Evolutionary conservation across 495 filamentous ascomycete genomes (phyloP).

Genomic region (Hyaloscypha hepaticicola): DNA sequence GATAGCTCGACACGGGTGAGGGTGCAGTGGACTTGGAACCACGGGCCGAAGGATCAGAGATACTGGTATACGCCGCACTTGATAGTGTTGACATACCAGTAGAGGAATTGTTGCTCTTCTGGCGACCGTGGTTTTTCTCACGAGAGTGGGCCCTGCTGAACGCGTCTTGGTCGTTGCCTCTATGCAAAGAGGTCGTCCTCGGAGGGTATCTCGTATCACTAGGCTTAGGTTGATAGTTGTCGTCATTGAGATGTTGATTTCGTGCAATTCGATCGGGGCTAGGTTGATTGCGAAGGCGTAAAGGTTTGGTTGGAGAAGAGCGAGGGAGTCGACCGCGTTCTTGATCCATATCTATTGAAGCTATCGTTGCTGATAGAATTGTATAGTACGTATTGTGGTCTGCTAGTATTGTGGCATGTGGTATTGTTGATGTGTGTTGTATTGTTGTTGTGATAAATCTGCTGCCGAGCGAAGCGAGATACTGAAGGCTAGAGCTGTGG

Average conservation of each 20-base stretch:
- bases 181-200: conserved; percentile 21
- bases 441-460: neutral
- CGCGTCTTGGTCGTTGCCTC: neutral
- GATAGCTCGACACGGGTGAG: conserved; percentile 22
- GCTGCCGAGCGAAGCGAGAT: neutral
- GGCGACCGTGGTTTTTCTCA: neutral
- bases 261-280: neutral
- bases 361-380: conserved; percentile 8
- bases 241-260: conserved; percentile 3
- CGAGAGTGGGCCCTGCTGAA: neutral
- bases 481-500: too few species aligned
- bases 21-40: neutral
- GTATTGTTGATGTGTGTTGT: neutral
- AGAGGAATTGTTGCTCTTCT: neutral
- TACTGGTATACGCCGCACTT: neutral
- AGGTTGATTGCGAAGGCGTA: conserved; percentile 25
- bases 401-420: too few species aligned
- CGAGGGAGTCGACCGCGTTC: neutral
- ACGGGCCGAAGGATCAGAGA: neutral
- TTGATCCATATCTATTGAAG: conserved; percentile 10
- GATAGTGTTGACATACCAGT: neutral
- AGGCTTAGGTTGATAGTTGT: conserved; percentile 3
- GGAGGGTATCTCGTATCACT: conserved; percentile 16
- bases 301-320: conserved; percentile 10
- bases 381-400: conserved; percentile 5